Evolutionary conservation across 371 early-diverging fungal species (phyloP).

Genomic region (Batkoa obscura): DNA sequence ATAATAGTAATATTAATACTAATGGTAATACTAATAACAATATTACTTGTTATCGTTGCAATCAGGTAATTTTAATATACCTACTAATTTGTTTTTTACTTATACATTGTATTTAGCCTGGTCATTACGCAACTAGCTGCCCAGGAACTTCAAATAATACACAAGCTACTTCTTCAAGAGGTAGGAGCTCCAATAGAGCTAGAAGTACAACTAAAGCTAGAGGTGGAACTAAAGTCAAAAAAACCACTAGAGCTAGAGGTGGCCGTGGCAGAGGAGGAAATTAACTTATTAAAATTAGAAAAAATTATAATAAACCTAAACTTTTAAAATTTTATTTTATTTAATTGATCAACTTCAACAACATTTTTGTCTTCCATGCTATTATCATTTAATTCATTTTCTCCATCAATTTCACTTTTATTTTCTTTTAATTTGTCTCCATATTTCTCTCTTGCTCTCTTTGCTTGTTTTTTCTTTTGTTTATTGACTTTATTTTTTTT

Average conservation of each 20-base stretch:
- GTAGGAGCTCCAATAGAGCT: neutral
- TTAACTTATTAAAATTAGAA: no score
- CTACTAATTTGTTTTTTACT: neutral
- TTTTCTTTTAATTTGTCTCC: neutral
- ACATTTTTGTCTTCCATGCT: neutral
- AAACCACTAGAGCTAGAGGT: neutral
- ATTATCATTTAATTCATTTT: neutral
- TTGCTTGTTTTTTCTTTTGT: conserved; percentile 32
- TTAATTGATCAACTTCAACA: no score
- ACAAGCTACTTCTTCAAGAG: neutral
- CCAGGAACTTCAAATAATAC: neutral
- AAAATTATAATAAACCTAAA: no score
- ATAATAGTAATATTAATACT: neutral
- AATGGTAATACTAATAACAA: neutral
- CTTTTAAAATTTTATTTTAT: no score
- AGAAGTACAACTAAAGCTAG: neutral
- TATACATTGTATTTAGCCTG: neutral
- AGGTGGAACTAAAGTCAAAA: neutral
- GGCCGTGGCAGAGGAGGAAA: neutral
- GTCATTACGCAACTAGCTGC: neutral
- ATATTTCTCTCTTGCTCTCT: conserved; percentile 13
- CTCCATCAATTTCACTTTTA: neutral
- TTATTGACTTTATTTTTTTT: conserved; percentile 38
- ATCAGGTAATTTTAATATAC: neutral
- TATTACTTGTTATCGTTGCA: neutral